Percentiles rank a stretch among this genome's conserved stretches.
Conservation (phyloP, 2,329 filamentous ascomycete species). For the Sclerotinia spermophila region DNA sequence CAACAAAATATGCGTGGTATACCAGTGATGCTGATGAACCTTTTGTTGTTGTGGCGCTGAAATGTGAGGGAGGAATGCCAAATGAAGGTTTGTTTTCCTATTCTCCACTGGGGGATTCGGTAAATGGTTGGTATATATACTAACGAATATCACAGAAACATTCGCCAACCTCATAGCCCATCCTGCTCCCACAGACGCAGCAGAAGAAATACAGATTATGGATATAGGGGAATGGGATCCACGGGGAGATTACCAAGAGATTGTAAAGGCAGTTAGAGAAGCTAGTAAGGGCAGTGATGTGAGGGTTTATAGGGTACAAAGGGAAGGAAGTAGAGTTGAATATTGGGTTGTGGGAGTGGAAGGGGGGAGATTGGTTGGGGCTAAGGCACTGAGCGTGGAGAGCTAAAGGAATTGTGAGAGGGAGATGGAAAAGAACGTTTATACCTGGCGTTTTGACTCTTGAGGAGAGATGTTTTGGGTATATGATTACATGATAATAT, state of each 20-base stretch:
- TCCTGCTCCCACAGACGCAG: constrained; percentile 48
- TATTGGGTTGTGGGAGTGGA: constrained; percentile 75
- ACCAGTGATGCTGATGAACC: constrained; percentile 81
- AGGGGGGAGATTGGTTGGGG: constrained; percentile 37
- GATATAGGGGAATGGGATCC: constrained; percentile 71
- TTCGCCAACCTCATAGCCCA: constrained; percentile 66
- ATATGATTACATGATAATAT: not conserved
- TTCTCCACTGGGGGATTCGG: not conserved
- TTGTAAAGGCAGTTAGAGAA: constrained; percentile 66
- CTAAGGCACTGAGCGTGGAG: constrained; percentile 15
- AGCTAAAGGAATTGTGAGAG: not conserved
- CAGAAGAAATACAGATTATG: constrained; percentile 56
- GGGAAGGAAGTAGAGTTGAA: constrained; percentile 62
- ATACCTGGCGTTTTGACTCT: constrained; percentile 2
- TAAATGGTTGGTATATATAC: not conserved
- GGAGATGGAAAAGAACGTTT: not conserved
- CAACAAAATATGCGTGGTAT: constrained; percentile 61
- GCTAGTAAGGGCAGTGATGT: constrained; percentile 62
- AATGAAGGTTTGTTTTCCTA: constrained; percentile 53
- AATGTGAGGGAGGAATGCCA: constrained; percentile 56
- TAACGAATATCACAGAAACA: constrained; percentile 51
- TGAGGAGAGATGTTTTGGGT: not conserved
- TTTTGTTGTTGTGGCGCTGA: constrained; percentile 72
- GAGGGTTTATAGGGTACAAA: constrained; percentile 68
- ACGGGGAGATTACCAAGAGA: constrained; percentile 62